Conservation (phyloP, 2,329 filamentous ascomycete species). For the Trichophyton schoenleinii region DNA sequence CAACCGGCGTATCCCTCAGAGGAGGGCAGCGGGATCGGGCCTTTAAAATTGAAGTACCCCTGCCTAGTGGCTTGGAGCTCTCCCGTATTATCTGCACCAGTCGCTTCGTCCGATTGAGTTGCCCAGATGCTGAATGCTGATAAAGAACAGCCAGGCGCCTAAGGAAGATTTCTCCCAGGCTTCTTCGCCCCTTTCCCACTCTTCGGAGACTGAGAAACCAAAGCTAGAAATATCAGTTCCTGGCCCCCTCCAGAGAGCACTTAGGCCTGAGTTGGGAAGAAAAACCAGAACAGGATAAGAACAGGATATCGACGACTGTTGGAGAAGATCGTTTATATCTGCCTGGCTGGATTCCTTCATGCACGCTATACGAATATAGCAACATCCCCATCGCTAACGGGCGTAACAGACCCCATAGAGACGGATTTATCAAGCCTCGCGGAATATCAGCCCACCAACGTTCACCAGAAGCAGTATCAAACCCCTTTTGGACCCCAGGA, state of each 20-base stretch:
- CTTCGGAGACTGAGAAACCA: not conserved
- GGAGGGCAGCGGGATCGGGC: not conserved
- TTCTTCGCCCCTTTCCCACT: not conserved
- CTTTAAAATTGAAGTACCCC: not conserved
- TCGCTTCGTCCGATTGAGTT: not conserved
- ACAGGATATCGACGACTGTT: not conserved
- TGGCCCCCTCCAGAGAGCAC: not conserved
- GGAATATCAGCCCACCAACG: not conserved
- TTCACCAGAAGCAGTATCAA: not conserved
- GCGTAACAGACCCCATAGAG: not conserved
- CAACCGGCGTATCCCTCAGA: not conserved
- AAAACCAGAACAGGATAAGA: not conserved
- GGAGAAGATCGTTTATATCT: not conserved
- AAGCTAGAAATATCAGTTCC: not conserved
- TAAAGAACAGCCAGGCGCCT: not conserved
- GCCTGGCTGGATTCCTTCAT: not conserved
- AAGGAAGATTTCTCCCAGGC: not conserved
- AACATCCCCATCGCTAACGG: not conserved
- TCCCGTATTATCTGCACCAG: not conserved
- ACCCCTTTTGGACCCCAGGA: not conserved
- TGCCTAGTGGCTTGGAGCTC: conserved; percentile 1
- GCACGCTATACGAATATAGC: not conserved
- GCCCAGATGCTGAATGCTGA: not conserved
- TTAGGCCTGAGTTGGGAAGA: not conserved
- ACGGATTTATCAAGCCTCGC: not conserved